Conservation (phyloP, 352 stramenopile genomes). For the Globisporangium apiculatum region DNA sequence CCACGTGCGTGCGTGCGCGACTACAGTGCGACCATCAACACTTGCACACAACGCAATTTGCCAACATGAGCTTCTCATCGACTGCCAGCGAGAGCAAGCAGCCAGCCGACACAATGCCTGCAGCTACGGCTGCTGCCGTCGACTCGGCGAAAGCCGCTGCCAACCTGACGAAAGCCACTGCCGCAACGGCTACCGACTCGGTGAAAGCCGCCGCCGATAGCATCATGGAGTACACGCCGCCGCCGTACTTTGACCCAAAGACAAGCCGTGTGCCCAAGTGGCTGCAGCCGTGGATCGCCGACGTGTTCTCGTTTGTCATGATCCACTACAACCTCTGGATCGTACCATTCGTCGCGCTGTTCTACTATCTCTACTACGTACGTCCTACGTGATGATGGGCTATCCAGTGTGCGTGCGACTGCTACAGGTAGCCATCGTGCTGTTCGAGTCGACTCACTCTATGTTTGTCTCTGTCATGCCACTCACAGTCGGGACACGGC, state of each 20-base stretch:
- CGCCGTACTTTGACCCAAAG: slow-evolving; percentile 20
- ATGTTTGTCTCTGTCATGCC: too few species aligned
- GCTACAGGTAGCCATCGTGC: not conserved
- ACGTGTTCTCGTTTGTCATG: slow-evolving; percentile 29
- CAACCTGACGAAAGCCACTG: too few species aligned
- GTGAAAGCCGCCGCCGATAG: too few species aligned
- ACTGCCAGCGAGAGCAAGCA: too few species aligned
- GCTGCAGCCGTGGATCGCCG: slow-evolving; percentile 19
- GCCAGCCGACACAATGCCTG: not conserved
- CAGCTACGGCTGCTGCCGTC: not conserved
- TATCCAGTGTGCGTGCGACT: not conserved
- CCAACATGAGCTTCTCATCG: too few species aligned
- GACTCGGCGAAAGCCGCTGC: too few species aligned
- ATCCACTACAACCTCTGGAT: slow-evolving; percentile 47
- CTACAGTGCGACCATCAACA: too few species aligned
- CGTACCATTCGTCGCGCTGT: slow-evolving; percentile 20
- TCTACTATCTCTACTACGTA: slow-evolving; percentile 29
- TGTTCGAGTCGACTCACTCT: not conserved
- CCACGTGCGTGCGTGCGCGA: too few species aligned
- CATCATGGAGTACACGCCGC: slow-evolving; percentile 18
- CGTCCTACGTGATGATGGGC: not conserved
- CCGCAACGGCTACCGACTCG: too few species aligned
- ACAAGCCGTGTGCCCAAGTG: slow-evolving; percentile 19
- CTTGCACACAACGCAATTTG: too few species aligned
- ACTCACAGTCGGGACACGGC: slow-evolving; percentile 3